phyloP scores from a whole-genome alignment of 805 yeast species.

The Naumovozyma castellii region DNA sequence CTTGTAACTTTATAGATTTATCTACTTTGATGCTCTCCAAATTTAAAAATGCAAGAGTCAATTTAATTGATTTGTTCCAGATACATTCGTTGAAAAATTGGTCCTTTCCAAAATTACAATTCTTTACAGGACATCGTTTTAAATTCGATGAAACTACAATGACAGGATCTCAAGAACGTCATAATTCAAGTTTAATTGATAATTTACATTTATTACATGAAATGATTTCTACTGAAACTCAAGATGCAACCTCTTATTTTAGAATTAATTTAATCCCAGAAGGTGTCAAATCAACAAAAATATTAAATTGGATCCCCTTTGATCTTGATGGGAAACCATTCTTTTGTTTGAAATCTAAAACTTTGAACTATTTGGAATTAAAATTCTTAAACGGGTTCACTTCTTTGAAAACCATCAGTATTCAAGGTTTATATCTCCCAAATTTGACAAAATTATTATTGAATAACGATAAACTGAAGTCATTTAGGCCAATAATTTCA shows the following conservation, averaged over 20 bases:
- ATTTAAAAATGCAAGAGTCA: conserved; percentile 7
- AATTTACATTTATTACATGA: conserved; percentile 13
- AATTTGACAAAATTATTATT: conserved; percentile 8
- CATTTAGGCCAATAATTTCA: conserved; percentile 3
- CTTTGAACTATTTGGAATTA: conserved; percentile 13
- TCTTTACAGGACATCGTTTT: conserved; percentile 21
- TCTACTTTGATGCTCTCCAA: conserved; percentile 12
- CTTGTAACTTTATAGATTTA: conserved; percentile 17
- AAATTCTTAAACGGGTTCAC: conserved; percentile 8
- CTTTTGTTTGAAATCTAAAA: conserved; percentile 13
- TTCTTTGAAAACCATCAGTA: conserved; percentile 6
- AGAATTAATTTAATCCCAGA: conserved; percentile 18
- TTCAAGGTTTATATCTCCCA: conserved; percentile 20
- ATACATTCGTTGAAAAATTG: conserved; percentile 23
- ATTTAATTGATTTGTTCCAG: conserved; percentile 11
- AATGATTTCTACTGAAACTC: conserved; percentile 13
- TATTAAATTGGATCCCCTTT: conserved; percentile 20
- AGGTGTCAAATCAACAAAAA: conserved; percentile 12
- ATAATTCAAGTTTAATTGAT: conserved; percentile 6
- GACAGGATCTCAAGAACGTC: conserved; percentile 9
- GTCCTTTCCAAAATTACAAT: conserved; percentile 12
- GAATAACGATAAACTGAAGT: conserved; percentile 2
- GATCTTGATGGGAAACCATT: conserved; percentile 10
- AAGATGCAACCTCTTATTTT: conserved; percentile 19
- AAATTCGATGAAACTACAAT: conserved; percentile 15